A percentile compares a stretch with the other conserved stretches of the same genome.
These are phyloP conservation scores for Sphaerulina populicola DNA, from an alignment of 2,329 filamentous ascomycete genomes.

Conservation along the genomic window DNA sequence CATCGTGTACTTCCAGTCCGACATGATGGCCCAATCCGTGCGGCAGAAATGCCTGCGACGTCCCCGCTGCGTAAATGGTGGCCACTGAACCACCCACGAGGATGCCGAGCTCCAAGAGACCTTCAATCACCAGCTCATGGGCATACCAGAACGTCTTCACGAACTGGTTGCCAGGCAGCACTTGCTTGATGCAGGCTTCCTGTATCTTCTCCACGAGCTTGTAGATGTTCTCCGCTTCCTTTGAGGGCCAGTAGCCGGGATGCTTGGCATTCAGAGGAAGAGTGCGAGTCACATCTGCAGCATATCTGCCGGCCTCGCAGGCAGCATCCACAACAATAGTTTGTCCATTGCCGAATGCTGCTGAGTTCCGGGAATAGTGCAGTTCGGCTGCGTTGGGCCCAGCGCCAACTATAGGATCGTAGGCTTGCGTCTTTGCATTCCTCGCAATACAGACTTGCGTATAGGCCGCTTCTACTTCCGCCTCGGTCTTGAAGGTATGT, in stretches of 20 bases:
- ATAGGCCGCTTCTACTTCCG: conserved; percentile 74
- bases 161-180: conserved; percentile 70
- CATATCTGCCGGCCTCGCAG: conserved; percentile 76
- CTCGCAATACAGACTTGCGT: conserved; percentile 61
- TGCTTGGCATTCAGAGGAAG: conserved; percentile 55
- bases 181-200: conserved; percentile 59
- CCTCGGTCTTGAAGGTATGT: conserved; percentile 61
- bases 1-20: conserved; percentile 45
- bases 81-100: conserved; percentile 50
- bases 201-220: conserved; percentile 78
- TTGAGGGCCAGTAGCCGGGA: conserved; percentile 54
- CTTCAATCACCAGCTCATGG: conserved; percentile 72
- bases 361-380: conserved; percentile 78
- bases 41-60: conserved; percentile 42
- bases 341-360: conserved; percentile 59
- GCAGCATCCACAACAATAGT: conserved; percentile 81
- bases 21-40: conserved; percentile 46
- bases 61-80: conserved; percentile 38
- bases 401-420: conserved; percentile 78
- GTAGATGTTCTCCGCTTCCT: conserved; percentile 66
- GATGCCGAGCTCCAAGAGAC: conserved; percentile 66
- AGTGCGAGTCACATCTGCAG: conserved; percentile 81
- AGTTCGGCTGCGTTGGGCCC: conserved; percentile 76
- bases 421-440: conserved; percentile 71
- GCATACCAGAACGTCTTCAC: conserved; percentile 70